Evolutionary conservation across 176 grass and related monocot species (phyloP), one percentile per base, ranked within the genome.

Genomic region (Pontederia paniculata): DNA sequence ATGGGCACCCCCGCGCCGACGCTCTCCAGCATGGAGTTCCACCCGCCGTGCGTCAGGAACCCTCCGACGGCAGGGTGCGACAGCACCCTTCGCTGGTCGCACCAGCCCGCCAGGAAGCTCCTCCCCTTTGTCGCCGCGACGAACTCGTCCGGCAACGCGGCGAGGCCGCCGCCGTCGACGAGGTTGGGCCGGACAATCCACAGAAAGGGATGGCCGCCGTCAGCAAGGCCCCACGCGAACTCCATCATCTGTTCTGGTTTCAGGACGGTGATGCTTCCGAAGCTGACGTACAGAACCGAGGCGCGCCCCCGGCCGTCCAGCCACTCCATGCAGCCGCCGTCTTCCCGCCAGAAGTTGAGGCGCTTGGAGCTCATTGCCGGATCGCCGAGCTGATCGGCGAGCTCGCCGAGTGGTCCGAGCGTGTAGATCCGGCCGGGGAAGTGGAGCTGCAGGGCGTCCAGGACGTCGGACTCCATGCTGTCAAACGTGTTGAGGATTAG

Each of bases 401-500:
- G 46, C 22, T 3, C 17, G 7, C 7, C 12, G 45, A 65, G 14
- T 28, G 62, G 21, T 7, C 62, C 62, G 8, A 65, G 5, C 13
- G 62, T 3, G 20, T 50, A 50, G 0, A 37, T 19, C 12, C 14
- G 45, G n/a, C n/a, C n/a, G n/a, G 62, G 62, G 13, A 50, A 50
- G 45, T 28, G 28, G 7, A 2, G 12, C 11, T 50, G 48, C 42
- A 65, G n/a, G 20, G 45, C 45, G 31, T 23, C 45, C 22, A 65
- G 50, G 13, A 50, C 62, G 22, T 65, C 46, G 22, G 45, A 6
- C 11, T 65, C 62, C 62, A 65, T 9, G 45, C 0, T 2, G 31
- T 65, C 62, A 17, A 65, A 65, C 10, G 62, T 65, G 46, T 65
- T 65, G 45, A 65, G 62, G 62, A 65, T 50, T 4, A 65, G 9